Base-by-base conservation (phyloP, 1,284 basidiomycete species). In the Cerrena zonata region DNA sequence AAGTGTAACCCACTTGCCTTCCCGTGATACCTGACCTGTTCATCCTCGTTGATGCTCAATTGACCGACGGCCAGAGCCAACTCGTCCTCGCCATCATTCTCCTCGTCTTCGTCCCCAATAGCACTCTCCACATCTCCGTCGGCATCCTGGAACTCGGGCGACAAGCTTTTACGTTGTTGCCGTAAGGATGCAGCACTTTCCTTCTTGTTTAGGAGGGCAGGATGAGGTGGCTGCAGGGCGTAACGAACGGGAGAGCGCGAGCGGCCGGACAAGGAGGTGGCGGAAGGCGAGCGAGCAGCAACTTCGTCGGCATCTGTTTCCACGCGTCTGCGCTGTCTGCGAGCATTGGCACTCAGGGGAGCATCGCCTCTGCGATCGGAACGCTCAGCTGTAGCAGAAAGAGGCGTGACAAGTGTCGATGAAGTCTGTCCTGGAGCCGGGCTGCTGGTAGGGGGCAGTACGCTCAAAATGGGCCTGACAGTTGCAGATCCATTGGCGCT, bases 1-100 rank as follows among this genome's bases (percentile, higher is more conserved):
- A 93, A 71, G 65, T 93, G 83, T 54, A 93, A 65, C 0, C 90
- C 91, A 51, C 86, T 89, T 4, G 80, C 84, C 63, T 89, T 87
- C 30, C 86, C 86, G 59, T 90, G 86, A 64, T 83, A 89, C 23
- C 87, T 72, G 15, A 92, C 82, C 63, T 92, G 83, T 55, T 76
- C 76, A 51, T 92, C 86, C 69, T 93, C 90, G 60, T 92, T 90
- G 58, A 93, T 62, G 55, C 86, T 89, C 53, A 93, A 71, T 65
- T 92, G 89, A 2, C 91, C 90, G 4, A 91, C 76, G 30, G 88
- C 88, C 56, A 84, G 79, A 18, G 78, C 75, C 12, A 92, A 68
- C 50, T 79, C 77, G 26, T 78, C 78, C 46, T 79, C 78, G 42
- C 76, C 77, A 24, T 54, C 56, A 23, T 53, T 47, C 48, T 56